Percentiles rank a stretch among this genome's conserved stretches.
Evolutionary conservation across 768 basidiomycete genomes (phyloP).

Genomic region (Kockovaella imperatae): DNA sequence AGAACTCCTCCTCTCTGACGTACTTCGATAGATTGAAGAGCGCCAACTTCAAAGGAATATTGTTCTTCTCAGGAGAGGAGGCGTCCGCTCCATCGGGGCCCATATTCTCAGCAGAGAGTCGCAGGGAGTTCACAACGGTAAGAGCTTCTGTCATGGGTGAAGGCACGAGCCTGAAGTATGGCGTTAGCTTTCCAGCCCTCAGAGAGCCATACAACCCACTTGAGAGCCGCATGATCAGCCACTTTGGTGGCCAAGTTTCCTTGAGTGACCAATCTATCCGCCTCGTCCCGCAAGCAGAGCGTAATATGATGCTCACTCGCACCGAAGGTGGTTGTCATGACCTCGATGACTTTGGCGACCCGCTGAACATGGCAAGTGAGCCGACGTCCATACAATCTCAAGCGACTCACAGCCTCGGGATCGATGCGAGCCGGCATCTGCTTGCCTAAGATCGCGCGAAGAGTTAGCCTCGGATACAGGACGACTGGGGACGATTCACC

Average conservation of each 20-base stretch:
- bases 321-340: slow-evolving; percentile 33
- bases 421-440: slow-evolving; percentile 34
- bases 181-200: background rate
- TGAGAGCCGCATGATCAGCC: slow-evolving; percentile 26
- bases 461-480: background rate
- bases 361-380: slow-evolving; percentile 16
- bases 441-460: too few relatives aligned
- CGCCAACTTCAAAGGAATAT: slow-evolving; percentile 36
- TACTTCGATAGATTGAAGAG: slow-evolving; percentile 41
- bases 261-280: slow-evolving; percentile 38
- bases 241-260: slow-evolving; percentile 34
- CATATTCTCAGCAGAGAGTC: slow-evolving; percentile 4
- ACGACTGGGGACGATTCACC: slow-evolving; percentile 8
- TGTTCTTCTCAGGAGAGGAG: background rate
- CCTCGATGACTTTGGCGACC: slow-evolving; percentile 30
- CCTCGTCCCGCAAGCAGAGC: slow-evolving; percentile 36
- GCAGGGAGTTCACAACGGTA: slow-evolving; percentile 25
- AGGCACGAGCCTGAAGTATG: slow-evolving; percentile 24
- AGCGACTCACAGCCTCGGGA: slow-evolving; percentile 28
- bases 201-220: slow-evolving; percentile 12
- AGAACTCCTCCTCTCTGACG: slow-evolving; percentile 40
- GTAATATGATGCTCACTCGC: slow-evolving; percentile 38
- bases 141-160: slow-evolving; percentile 38
- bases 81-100: background rate
- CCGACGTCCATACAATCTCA: background rate